Conservation (phyloP, 2,329 filamentous ascomycete species). For the Cercospora zeae-maydis region DNA sequence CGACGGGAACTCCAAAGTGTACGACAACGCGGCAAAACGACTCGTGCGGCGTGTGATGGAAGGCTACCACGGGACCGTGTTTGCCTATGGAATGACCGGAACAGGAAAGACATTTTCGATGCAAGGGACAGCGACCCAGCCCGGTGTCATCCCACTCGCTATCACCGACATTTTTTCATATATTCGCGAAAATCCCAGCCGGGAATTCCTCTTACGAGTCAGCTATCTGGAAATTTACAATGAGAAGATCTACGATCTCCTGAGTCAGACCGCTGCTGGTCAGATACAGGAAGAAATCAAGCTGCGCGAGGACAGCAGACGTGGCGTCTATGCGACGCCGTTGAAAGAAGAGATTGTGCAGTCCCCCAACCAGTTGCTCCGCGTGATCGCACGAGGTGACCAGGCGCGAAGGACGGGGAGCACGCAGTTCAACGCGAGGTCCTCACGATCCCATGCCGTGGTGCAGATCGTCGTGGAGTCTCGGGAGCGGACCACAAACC, state of each 20-base stretch:
- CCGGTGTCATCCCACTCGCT: constrained; percentile 92
- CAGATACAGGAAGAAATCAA: constrained; percentile 87
- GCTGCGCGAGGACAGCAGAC: constrained; percentile 89
- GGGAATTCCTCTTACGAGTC: constrained; percentile 90
- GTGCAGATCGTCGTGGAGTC: constrained; percentile 99
- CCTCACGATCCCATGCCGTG: constrained; percentile 95
- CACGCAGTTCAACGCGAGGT: constrained; percentile 94
- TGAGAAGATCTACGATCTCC: constrained; percentile 89
- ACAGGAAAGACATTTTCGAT: constrained; percentile 99
- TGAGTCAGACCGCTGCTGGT: constrained; percentile 65
- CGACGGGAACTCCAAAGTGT: constrained; percentile 91
- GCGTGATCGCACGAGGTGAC: constrained; percentile 92
- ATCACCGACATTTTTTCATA: constrained; percentile 99
- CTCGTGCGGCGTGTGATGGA: constrained; percentile 97
- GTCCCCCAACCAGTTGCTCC: constrained; percentile 87
- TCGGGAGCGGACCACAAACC: constrained; percentile 66
- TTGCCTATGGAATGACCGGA: constrained; percentile 98
- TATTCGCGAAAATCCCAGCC: constrained; percentile 90
- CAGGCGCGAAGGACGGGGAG: constrained; percentile 85
- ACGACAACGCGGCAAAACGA: constrained; percentile 89
- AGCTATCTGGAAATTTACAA: constrained; percentile 99
- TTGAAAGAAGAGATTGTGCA: constrained; percentile 98
- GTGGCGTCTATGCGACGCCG: constrained; percentile 92
- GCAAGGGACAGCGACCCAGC: constrained; percentile 94
- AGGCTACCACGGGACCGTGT: constrained; percentile 96